These are phyloP conservation scores for Colletotrichum zoysiae DNA, from an alignment of 2,329 filamentous ascomycete genomes.

Conservation along the genomic window DNA sequence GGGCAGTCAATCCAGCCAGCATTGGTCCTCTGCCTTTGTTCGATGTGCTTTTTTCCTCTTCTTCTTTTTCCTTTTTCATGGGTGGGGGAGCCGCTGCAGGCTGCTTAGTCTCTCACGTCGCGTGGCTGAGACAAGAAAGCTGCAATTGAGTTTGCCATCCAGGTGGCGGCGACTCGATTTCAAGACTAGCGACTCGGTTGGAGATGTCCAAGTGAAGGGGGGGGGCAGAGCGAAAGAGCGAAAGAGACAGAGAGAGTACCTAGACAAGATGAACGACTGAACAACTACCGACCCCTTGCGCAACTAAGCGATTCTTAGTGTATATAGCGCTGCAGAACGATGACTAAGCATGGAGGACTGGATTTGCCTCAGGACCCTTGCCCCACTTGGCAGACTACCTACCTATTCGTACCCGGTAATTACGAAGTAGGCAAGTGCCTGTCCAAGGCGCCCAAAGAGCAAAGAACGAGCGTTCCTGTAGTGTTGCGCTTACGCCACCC, in stretches of 20 bases:
- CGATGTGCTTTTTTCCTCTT: not conserved
- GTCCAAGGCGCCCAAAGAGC: not conserved
- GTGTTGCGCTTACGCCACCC: not conserved
- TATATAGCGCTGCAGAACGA: too few relatives aligned
- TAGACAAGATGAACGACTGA: too few relatives aligned
- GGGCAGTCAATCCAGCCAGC: not conserved
- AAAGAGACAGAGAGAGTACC: not conserved
- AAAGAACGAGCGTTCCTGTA: conserved; percentile 4
- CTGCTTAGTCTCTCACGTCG: not conserved
- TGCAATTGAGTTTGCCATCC: not conserved
- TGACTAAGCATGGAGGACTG: too few relatives aligned
- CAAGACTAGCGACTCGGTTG: not conserved
- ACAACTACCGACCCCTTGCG: too few relatives aligned
- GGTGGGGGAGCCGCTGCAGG: too few relatives aligned
- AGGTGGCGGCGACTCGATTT: not conserved
- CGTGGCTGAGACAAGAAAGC: not conserved
- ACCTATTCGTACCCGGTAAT: not conserved
- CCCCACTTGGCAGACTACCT: not conserved
- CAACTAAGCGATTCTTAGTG: too few relatives aligned
- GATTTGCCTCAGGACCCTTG: conserved; percentile 12
- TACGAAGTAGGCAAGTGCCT: too few relatives aligned
- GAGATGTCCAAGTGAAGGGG: not conserved
- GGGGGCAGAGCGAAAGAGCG: not conserved
- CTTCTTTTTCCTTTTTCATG: not conserved
- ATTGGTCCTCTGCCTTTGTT: not conserved